Evolutionary conservation across 2,329 filamentous ascomycete genomes (phyloP).

Genomic region (Colletotrichum camelliae): DNA sequence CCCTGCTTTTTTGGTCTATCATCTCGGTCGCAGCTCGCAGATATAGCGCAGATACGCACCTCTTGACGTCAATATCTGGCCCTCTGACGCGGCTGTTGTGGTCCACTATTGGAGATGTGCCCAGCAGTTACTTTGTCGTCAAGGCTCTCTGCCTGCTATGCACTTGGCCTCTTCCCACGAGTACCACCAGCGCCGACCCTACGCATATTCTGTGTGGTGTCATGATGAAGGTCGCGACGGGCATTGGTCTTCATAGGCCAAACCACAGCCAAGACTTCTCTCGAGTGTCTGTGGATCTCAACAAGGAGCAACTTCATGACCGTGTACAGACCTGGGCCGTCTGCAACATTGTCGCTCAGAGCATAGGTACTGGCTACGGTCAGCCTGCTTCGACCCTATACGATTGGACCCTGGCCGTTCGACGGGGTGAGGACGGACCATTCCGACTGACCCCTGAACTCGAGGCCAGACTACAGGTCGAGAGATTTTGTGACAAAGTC

Average conservation of each 20-base stretch:
- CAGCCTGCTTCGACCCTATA: constrained; percentile 81
- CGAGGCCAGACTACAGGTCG: constrained; percentile 72
- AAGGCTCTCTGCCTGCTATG: constrained; percentile 82
- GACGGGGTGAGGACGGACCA: constrained; percentile 64
- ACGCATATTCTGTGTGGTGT: constrained; percentile 83
- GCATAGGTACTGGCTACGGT: constrained; percentile 82
- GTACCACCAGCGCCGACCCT: constrained; percentile 78
- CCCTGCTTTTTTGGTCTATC: constrained; percentile 86
- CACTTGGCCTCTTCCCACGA: constrained; percentile 84
- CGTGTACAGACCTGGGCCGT: constrained; percentile 83
- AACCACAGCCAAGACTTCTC: constrained; percentile 86
- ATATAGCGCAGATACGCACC: constrained; percentile 65
- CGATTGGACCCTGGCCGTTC: constrained; percentile 73
- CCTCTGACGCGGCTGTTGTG: constrained; percentile 76
- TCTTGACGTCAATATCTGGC: constrained; percentile 72
- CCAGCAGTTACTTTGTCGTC: constrained; percentile 80
- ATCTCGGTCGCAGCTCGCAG: constrained; percentile 77
- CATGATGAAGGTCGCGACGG: constrained; percentile 88
- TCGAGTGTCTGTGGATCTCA: constrained; percentile 74
- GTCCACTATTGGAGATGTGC: constrained; percentile 78
- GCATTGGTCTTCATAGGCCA: constrained; percentile 81
- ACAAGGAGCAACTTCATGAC: constrained; percentile 80
- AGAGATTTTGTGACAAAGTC: constrained; percentile 78
- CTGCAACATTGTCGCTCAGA: constrained; percentile 84
- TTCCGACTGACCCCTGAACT: constrained; percentile 67